Evolutionary conservation across 331 rosid genomes (phyloP).

Genomic region (Quercus lobata): DNA sequence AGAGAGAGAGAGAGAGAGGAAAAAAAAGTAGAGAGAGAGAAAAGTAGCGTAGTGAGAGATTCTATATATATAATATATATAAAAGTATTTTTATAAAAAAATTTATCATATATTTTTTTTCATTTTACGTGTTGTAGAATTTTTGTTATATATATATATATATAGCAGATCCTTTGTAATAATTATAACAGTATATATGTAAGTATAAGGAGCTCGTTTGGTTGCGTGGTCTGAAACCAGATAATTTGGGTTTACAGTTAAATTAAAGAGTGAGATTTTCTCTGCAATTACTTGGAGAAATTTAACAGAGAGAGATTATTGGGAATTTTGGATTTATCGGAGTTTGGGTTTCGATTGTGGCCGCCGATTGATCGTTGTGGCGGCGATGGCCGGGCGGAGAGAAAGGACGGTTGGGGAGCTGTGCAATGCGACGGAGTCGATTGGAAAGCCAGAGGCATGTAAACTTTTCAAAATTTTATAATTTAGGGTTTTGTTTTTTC

Average conservation of each 20-base stretch:
- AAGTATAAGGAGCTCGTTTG: background rate
- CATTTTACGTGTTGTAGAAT: background rate
- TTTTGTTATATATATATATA: background rate
- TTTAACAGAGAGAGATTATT: background rate
- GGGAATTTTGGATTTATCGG: background rate
- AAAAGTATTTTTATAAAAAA: too few species aligned
- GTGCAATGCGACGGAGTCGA: constrained; percentile 16
- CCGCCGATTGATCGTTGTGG: constrained; percentile 18
- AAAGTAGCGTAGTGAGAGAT: too few species aligned
- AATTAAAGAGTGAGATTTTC: background rate
- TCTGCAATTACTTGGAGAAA: background rate
- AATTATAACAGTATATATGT: background rate
- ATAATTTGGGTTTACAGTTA: background rate
- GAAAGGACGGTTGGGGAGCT: constrained; percentile 22
- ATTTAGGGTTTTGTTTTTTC: constrained; percentile 18
- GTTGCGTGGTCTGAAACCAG: background rate
- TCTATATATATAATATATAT: background rate
- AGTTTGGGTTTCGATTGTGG: background rate
- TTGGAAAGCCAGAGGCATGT: constrained; percentile 37
- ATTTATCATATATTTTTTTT: background rate
- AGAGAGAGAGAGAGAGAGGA: background rate
- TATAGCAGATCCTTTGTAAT: background rate
- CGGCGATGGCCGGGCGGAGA: constrained; percentile 15
- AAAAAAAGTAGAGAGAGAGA: too few species aligned
- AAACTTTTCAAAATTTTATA: background rate